These are phyloP conservation scores for Groenewaldozyma auringiensis DNA, from an alignment of 1,139 yeast species.

Conservation along the genomic window DNA sequence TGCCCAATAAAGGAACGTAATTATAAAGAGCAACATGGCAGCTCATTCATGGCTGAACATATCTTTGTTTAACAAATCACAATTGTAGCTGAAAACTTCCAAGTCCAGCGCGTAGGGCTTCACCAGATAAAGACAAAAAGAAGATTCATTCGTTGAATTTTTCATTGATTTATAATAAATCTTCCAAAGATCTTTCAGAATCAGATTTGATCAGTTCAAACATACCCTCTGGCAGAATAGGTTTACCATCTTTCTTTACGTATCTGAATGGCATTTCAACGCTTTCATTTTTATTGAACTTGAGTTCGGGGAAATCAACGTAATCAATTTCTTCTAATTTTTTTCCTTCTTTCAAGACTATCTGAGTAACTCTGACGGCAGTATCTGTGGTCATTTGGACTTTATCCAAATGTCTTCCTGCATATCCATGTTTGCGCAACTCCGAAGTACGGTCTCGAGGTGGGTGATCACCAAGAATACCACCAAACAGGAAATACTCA, in stretches of 20 bases:
- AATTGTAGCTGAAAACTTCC: too few species aligned
- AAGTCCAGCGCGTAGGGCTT: too few species aligned
- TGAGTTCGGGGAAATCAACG: slow-evolving; percentile 89
- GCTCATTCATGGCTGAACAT: too few species aligned
- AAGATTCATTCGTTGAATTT: too few species aligned
- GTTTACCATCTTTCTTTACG: slow-evolving; percentile 53
- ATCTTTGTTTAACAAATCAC: too few species aligned
- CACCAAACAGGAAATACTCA: slow-evolving; percentile 91
- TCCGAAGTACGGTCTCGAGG: slow-evolving; percentile 94
- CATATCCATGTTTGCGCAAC: slow-evolving; percentile 71
- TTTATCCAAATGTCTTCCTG: slow-evolving; percentile 76
- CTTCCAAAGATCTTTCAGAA: slow-evolving; percentile 38
- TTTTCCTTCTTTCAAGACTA: slow-evolving; percentile 51
- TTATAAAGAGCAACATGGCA: too few species aligned
- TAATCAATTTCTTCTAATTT: slow-evolving; percentile 66
- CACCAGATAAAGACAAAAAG: too few species aligned
- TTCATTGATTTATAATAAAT: slow-evolving; percentile 18
- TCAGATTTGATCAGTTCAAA: slow-evolving; percentile 75
- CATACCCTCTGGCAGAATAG: slow-evolving; percentile 91
- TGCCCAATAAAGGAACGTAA: too few species aligned
- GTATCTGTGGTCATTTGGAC: slow-evolving; percentile 98
- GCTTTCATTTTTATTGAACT: slow-evolving; percentile 79
- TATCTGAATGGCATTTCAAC: slow-evolving; percentile 98
- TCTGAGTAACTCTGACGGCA: slow-evolving; percentile 83
- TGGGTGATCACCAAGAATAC: slow-evolving; percentile 94